A percentile compares a stretch with the other conserved stretches of the same genome.
These are phyloP conservation scores for Penicillium sp. DNA, from an alignment of 2,329 filamentous ascomycete genomes.

Conservation along the genomic window DNA sequence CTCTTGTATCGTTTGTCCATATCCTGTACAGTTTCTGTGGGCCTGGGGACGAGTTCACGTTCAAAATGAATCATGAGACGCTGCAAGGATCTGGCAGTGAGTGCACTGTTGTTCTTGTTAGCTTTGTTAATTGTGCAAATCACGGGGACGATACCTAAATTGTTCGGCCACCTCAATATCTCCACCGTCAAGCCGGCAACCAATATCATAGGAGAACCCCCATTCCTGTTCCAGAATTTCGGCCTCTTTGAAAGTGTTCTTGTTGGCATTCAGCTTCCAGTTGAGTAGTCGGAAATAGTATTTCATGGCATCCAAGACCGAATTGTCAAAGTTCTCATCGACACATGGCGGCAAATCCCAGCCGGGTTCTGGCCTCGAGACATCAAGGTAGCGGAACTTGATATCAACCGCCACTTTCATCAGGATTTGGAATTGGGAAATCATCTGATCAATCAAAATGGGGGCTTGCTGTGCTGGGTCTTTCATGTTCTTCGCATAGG, in stretches of 20 bases:
- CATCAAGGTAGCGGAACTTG: constrained; percentile 80
- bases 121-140: constrained; percentile 1
- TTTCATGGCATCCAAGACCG: constrained; percentile 86
- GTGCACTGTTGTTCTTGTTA: constrained; percentile 52
- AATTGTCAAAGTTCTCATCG: constrained; percentile 90
- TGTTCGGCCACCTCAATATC: constrained; percentile 97
- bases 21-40: constrained; percentile 77
- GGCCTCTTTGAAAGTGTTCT: constrained; percentile 98
- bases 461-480: constrained; percentile 88
- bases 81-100: constrained; percentile 89
- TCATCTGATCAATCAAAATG: constrained; percentile 97
- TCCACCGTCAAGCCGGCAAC: constrained; percentile 83
- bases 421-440: constrained; percentile 89
- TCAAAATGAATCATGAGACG: constrained; percentile 90
- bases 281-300: constrained; percentile 99
- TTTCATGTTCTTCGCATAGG: constrained; percentile 92
- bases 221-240: constrained; percentile 97
- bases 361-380: constrained; percentile 81
- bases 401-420: constrained; percentile 89
- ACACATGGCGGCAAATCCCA: constrained; percentile 97
- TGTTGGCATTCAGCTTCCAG: constrained; percentile 95
- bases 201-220: constrained; percentile 94
- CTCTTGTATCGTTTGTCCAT: constrained; percentile 98
- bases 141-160: constrained; percentile 60
- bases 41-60: constrained; percentile 77